Percentiles rank a stretch among this genome's conserved stretches.
These are phyloP conservation scores for Leavenworthia alabamica DNA, from an alignment of 345 rosid genomes.

Conservation along the genomic window DNA sequence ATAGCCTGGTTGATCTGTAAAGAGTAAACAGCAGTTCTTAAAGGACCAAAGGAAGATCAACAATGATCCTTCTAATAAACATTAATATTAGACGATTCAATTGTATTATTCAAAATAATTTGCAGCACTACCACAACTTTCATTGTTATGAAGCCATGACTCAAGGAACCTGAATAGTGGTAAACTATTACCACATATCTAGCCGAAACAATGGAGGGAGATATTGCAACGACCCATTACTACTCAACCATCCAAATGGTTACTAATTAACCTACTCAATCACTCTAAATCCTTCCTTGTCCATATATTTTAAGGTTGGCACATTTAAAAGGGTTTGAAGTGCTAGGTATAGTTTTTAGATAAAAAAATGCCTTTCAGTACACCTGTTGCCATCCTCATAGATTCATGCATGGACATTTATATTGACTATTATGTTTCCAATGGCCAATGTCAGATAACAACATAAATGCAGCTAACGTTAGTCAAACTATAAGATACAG, in stretches of 20 bases:
- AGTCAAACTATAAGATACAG: not conserved
- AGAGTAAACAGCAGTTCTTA: conserved; percentile 23
- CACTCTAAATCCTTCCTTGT: conserved; percentile 12
- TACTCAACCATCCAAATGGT: conserved; percentile 8
- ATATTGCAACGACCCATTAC: not conserved
- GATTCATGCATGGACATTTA: not conserved
- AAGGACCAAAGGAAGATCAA: conserved; percentile 16
- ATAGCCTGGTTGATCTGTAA: conserved; percentile 81
- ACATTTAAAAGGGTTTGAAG: not conserved
- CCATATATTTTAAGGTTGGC: conserved; percentile 1
- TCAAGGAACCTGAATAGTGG: not conserved
- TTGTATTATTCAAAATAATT: not conserved
- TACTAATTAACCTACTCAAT: conserved; percentile 7
- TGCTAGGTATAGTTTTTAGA: not conserved
- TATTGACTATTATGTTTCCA: not conserved
- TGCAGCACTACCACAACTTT: conserved; percentile 6
- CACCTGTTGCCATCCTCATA: not conserved
- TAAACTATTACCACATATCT: not conserved
- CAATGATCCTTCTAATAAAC: not conserved
- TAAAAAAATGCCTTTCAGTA: not conserved
- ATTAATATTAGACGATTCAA: not conserved
- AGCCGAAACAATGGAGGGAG: not conserved
- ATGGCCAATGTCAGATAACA: not conserved
- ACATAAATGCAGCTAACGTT: conserved; percentile 5
- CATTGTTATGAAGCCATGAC: conserved; percentile 5